Base-by-base conservation (phyloP, 2,329 filamentous ascomycete genomes). In the Epichloe brachyelytri region DNA sequence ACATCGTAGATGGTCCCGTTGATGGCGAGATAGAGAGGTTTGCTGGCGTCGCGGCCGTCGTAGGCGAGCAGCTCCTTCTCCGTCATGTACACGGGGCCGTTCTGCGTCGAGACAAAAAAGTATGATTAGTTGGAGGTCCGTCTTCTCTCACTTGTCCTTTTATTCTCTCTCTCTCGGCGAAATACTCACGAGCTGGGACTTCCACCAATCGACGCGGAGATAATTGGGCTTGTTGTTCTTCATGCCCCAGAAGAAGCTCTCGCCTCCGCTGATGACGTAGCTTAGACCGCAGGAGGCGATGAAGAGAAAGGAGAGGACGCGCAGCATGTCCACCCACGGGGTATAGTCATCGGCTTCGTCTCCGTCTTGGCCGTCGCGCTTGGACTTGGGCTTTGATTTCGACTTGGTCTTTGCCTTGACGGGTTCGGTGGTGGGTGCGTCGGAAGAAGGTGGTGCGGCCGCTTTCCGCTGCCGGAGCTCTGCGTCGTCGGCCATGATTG, bases 1-100 rank as follows among this genome's bases (percentile, higher is more conserved):
- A 94, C 88, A 67, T 94, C 88, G 75, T 85, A 93, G 69, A 94
- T 86, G 52, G 81, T 86, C 62, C 86, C 84, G 71, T 93, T 91
- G 61, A 98, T 82, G 55, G 89, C 88, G 51, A 98, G 78, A 72
- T 95, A 95, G 65, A 97, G 80, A 6, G 93, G 93, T 53, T 85
- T 81, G 7, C 69, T 66, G 10, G 82, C 72, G 67, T 95, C 82
- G 52, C 72, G 77, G 70, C 93, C 94, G 69, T 95, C 83, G 75
- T 86, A 94, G 48, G 72, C 65, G 44, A 77, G 66, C 46, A 98
- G 82, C 65, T 96, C 76, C 19, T 75, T 72, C 51, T 86, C 84
- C 1, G 88, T 95, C 39, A 97, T 76, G 63, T 77, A 71, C 48
- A 86, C 55, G 14, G 88, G 86, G 2, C 75, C 74, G 53, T 66